Evolutionary conservation across 192 early-diverging fungal genomes (phyloP).

Genomic region (Helicostylum pulchrum): DNA sequence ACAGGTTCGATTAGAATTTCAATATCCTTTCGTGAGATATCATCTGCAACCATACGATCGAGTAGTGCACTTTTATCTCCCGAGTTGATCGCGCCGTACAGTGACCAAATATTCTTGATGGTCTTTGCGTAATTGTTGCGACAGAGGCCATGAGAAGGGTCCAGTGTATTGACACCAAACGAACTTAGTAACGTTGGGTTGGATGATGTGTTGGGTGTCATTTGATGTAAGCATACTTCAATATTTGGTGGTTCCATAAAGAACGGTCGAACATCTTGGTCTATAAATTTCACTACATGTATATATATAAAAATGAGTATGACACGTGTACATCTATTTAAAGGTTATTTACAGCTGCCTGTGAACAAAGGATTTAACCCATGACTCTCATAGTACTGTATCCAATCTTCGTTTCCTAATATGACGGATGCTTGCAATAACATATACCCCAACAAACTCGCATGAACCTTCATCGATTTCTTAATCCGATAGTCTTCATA

Average conservation of each 20-base stretch:
- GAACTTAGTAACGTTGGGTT: conserved; percentile 12
- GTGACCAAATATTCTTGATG: background rate
- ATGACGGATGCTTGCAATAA: background rate
- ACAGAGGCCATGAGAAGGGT: background rate
- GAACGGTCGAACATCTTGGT: background rate
- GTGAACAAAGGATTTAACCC: background rate
- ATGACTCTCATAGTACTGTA: conserved; percentile 6
- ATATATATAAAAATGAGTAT: background rate
- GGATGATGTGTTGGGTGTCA: conserved; percentile 6
- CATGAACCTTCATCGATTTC: background rate
- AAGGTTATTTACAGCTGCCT: background rate
- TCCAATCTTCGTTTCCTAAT: conserved; percentile 6
- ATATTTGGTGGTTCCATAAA: conserved; percentile 12
- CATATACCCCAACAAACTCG: background rate
- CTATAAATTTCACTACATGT: conserved; percentile 2
- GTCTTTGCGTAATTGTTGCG: background rate
- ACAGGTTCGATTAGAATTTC: background rate
- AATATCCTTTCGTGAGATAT: background rate
- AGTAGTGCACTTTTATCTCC: background rate
- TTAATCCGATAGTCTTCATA: conserved; percentile 15
- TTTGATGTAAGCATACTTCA: background rate
- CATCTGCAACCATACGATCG: background rate
- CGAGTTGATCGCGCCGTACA: background rate
- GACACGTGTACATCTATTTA: too few relatives aligned
- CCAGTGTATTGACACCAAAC: conserved; percentile 3